Evolutionary conservation across 345 rosid genomes (phyloP), one percentile per base, ranked within the genome.

Genomic region (Salix viminalis): DNA sequence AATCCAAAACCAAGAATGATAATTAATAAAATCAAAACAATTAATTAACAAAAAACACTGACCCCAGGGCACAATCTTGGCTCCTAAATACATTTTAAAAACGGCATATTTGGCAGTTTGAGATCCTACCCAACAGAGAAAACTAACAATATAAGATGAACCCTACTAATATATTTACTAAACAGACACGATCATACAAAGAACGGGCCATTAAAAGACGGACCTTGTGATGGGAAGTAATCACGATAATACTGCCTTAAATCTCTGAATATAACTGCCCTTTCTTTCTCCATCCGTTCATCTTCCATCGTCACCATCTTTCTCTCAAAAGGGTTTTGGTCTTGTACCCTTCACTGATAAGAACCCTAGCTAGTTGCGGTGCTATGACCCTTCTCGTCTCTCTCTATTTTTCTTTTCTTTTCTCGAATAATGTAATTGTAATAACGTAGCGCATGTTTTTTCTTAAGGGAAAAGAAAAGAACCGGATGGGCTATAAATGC

Each of bases 201-300:
- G 32, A 18, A 5, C 8, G 24, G 50, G 24, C 19, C 21, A 48
- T 26, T 30, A 2, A 21, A 72, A 56, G 36, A 14, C 39, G 12
- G 2, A 76, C 97, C 94, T 86, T 80, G 75, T 93, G 99, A n/a
- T 85, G 99, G 14, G 91, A 82, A 67, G 75, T 71, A 90, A 30
- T 95, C 83, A 70, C 98, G 90, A 62, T 79, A 87, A 80, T 93
- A 91, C 0, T 90, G 93, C 23, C 97, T 78, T 54, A 85, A 83
- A 67, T 95, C 97, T 68, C 85, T 87, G 39, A 76, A 85, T n/a
- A 75, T 80, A 7, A 72, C 32, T 3, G 60, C 16, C 6, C 62
- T 61, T 41, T 56, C 60, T 7, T 18, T 15, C 26, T 28, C 68
- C 24, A 7, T 39, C 2, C n/a, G 6, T 61, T 30, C 70, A 41